phyloP scores from a whole-genome alignment of 2,329 filamentous ascomycete species.

The Fusarium praegraminearum region DNA sequence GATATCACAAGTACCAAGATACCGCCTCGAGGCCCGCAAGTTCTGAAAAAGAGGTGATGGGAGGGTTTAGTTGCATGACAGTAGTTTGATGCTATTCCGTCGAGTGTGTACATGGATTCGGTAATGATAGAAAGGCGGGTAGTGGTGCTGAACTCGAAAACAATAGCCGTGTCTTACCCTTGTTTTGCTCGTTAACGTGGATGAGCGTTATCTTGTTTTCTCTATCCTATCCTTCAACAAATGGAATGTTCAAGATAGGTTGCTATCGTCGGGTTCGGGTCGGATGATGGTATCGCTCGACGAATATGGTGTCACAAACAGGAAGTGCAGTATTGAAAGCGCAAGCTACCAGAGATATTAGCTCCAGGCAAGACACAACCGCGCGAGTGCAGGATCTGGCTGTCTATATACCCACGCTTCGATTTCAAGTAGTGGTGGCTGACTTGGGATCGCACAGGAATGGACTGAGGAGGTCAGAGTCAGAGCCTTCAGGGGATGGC shows the following conservation, averaged over 20 bases:
- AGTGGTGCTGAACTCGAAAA: constrained; percentile 20
- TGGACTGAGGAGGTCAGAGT: constrained; percentile 38
- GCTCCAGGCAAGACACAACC: constrained; percentile 47
- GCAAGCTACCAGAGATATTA: constrained; percentile 41
- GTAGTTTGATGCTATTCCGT: neutral
- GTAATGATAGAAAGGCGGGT: constrained; percentile 1
- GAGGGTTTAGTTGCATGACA: neutral
- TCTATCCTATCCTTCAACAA: constrained; percentile 10
- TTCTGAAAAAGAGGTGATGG: neutral
- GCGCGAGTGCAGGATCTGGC: constrained; percentile 51
- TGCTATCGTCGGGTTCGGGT: constrained; percentile 30
- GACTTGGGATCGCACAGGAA: constrained; percentile 48
- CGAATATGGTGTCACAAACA: constrained; percentile 42
- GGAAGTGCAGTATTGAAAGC: constrained; percentile 37
- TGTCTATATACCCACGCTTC: constrained; percentile 56
- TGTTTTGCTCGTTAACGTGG: constrained; percentile 19
- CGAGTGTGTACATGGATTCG: constrained; percentile 3
- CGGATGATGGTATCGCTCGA: constrained; percentile 37
- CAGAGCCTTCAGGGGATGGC: constrained; percentile 42
- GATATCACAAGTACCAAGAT: neutral
- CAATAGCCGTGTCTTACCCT: constrained; percentile 41
- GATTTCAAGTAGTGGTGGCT: constrained; percentile 47
- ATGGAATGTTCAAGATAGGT: constrained; percentile 23
- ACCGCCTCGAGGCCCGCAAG: neutral
- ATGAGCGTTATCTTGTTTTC: constrained; percentile 1